Percentiles rank a stretch among this genome's conserved stretches.
These are phyloP conservation scores for Trichoderma atroviride DNA, from an alignment of 2,329 filamentous ascomycete genomes.

Conservation along the genomic window DNA sequence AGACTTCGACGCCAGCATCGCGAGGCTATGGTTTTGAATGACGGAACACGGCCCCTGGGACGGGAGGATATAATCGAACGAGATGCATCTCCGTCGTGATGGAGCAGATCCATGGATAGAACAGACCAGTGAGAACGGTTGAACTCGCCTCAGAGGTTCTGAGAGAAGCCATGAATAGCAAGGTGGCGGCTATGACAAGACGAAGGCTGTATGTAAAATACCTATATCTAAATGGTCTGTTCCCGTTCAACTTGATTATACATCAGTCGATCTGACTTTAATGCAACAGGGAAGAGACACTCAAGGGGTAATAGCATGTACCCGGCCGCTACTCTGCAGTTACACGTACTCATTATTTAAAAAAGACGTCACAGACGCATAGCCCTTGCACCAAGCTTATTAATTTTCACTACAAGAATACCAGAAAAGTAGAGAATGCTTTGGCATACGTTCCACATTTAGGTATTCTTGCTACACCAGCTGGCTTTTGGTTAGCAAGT, in stretches of 20 bases:
- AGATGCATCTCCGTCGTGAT: constrained; percentile 16
- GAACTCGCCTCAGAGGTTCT: background rate
- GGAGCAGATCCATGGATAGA: background rate
- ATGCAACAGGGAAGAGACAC: background rate
- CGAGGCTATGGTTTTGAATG: constrained; percentile 89
- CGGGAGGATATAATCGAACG: constrained; percentile 77
- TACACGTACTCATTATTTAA: no score
- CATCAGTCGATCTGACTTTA: background rate
- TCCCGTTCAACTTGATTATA: background rate
- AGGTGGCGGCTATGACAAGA: background rate
- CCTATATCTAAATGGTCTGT: background rate
- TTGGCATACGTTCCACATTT: background rate
- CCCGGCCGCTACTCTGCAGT: background rate
- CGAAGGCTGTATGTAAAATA: background rate
- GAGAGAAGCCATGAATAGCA: background rate
- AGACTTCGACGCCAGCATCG: constrained; percentile 73
- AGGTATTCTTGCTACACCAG: background rate
- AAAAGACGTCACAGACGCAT: background rate
- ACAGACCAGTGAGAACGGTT: background rate
- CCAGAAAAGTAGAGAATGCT: background rate
- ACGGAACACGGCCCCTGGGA: constrained; percentile 74
- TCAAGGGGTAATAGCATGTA: background rate
- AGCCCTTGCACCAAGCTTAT: background rate
- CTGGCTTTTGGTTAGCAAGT: background rate
- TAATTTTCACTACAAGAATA: background rate